A percentile compares a stretch with the other conserved stretches of the same genome.
These are phyloP conservation scores for Dothideomycetes sp. DNA, from an alignment of 2,329 filamentous ascomycete species.

Conservation along the genomic window DNA sequence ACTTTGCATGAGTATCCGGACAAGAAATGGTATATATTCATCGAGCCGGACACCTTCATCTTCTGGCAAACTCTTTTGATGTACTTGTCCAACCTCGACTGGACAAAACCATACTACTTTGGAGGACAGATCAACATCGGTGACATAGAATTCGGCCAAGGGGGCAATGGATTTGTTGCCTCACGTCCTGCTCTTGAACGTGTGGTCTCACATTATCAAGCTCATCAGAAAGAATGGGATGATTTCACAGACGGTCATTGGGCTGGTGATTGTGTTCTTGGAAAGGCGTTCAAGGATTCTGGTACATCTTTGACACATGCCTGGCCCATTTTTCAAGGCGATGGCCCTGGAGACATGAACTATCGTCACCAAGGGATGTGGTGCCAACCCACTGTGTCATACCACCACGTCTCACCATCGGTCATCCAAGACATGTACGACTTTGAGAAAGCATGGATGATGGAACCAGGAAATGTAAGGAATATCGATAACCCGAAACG, in stretches of 20 bases:
- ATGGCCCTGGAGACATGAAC: slow-evolving; percentile 23
- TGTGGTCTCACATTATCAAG: slow-evolving; percentile 29
- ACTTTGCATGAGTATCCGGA: slow-evolving; percentile 29
- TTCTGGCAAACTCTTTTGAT: slow-evolving; percentile 40
- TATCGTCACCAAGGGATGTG: slow-evolving; percentile 18
- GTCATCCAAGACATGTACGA: slow-evolving; percentile 20
- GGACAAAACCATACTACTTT: slow-evolving; percentile 33
- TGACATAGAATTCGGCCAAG: slow-evolving; percentile 32
- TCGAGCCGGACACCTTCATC: slow-evolving; percentile 50
- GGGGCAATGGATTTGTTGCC: slow-evolving; percentile 34
- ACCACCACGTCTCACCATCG: slow-evolving; percentile 20
- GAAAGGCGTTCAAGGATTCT: slow-evolving; percentile 20
- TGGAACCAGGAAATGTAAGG: slow-evolving; percentile 19
- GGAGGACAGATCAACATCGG: slow-evolving; percentile 31
- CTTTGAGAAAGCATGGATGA: slow-evolving; percentile 23
- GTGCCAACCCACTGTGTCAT: slow-evolving; percentile 23
- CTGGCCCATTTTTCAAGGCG: slow-evolving; percentile 23
- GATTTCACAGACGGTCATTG: slow-evolving; percentile 20
- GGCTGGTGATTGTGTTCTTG: slow-evolving; percentile 24
- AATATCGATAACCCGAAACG: background rate
- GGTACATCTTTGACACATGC: slow-evolving; percentile 18
- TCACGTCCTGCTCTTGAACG: slow-evolving; percentile 31
- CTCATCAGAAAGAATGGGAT: slow-evolving; percentile 27
- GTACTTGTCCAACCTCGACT: slow-evolving; percentile 31
- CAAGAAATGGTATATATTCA: slow-evolving; percentile 51